Conservation (phyloP, 2,329 filamentous ascomycete species). For the Phyllosticta capitalensis region DNA sequence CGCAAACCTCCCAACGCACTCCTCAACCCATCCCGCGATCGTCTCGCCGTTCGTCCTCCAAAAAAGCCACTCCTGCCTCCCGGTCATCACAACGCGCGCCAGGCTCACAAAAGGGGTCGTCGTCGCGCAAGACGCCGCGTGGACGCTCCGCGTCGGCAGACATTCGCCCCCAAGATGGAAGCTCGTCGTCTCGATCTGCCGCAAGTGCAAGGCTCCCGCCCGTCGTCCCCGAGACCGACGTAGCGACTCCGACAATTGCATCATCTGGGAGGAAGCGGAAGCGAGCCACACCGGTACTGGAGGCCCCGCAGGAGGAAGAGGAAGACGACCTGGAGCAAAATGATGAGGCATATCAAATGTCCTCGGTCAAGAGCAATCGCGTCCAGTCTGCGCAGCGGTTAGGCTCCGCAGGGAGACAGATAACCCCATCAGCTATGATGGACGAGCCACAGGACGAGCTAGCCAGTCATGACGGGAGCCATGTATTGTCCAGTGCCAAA, state of each 20-base stretch:
- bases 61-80: conserved; percentile 7
- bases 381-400: conserved; percentile 1
- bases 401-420: conserved; percentile 14
- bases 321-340: conserved; percentile 26
- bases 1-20: conserved; percentile 15
- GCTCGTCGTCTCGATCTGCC: background rate
- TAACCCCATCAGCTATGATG: conserved; percentile 14
- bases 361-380: conserved; percentile 19
- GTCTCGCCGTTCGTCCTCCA: conserved; percentile 1
- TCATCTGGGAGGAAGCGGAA: conserved; percentile 4
- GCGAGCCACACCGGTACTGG: conserved; percentile 4
- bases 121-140: conserved; percentile 19
- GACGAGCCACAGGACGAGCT: background rate
- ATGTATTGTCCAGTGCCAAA: conserved; percentile 4
- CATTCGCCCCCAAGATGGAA: conserved; percentile 3
- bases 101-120: conserved; percentile 8
- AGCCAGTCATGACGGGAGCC: background rate
- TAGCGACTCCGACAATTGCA: background rate
- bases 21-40: conserved; percentile 1
- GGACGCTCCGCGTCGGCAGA: conserved; percentile 16
- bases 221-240: background rate
- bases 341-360: conserved; percentile 16
- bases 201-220: conserved; percentile 3
- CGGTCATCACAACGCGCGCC: conserved; percentile 8
- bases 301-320: conserved; percentile 16